A percentile compares a stretch with the other conserved stretches of the same genome.
Evolutionary conservation across 176 grass and related monocot species (phyloP).

Genomic region (Microstegium vimineum): DNA sequence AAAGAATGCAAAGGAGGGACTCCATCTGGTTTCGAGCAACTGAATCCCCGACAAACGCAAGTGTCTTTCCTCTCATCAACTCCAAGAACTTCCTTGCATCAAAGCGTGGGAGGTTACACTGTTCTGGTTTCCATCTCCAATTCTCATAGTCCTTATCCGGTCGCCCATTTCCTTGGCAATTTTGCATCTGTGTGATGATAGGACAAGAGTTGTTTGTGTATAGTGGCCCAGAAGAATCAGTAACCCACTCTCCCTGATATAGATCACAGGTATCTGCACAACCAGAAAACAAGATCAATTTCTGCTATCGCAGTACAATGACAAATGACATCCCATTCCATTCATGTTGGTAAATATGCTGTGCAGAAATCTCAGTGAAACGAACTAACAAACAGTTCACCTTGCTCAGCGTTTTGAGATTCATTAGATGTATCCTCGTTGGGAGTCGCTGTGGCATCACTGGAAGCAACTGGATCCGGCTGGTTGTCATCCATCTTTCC

Average conservation of each 20-base stretch:
- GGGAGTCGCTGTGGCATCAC: not conserved
- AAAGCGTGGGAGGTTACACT: constrained; percentile 70
- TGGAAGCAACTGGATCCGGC: not conserved
- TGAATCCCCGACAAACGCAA: constrained; percentile 89
- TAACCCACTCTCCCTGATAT: constrained; percentile 72
- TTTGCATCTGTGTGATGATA: constrained; percentile 83
- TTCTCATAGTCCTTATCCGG: constrained; percentile 82
- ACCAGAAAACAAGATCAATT: constrained; percentile 6
- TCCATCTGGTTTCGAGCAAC: constrained; percentile 98
- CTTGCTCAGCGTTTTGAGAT: constrained; percentile 20
- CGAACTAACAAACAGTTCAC: constrained; percentile 13
- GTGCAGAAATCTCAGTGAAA: not conserved
- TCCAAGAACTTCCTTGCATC: constrained; percentile 80
- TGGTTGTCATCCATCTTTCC: constrained; percentile 3
- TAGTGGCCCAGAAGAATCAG: constrained; percentile 54
- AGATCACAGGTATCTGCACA: constrained; percentile 68
- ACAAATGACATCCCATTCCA: not conserved
- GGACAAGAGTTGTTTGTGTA: constrained; percentile 96
- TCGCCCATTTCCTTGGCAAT: constrained; percentile 91
- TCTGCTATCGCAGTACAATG: not conserved
- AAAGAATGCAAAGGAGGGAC: constrained; percentile 86
- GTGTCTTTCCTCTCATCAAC: constrained; percentile 86
- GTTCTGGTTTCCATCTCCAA: constrained; percentile 87
- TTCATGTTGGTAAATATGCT: not conserved
- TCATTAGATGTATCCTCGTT: constrained; percentile 2